Percentiles rank a stretch among this genome's conserved stretches.
Conservation (phyloP, 139 green algal genomes). For the Volvox africanus region DNA sequence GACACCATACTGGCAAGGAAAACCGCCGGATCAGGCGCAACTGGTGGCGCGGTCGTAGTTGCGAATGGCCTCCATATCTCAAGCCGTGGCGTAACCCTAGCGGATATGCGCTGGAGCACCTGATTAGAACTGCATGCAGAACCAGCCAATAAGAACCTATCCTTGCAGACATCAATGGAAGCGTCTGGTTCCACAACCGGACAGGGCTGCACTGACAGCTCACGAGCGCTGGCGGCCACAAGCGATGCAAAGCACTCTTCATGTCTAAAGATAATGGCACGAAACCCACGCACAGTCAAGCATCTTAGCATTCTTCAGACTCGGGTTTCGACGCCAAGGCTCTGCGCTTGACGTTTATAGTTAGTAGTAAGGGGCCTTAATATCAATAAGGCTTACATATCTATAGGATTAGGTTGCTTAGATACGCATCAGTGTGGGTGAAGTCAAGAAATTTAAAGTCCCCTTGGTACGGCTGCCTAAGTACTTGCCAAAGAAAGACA, state of each 20-base stretch:
- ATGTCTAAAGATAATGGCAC: background rate
- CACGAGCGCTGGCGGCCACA: background rate
- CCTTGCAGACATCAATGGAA: background rate
- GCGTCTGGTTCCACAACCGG: background rate
- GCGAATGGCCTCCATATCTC: background rate
- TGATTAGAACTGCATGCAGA: background rate
- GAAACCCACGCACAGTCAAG: background rate
- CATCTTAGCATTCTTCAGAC: constrained; percentile 2
- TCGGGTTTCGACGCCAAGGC: too few relatives aligned
- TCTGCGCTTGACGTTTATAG: too few relatives aligned
- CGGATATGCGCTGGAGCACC: background rate
- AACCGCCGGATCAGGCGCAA: background rate
- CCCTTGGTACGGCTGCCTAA: too few relatives aligned
- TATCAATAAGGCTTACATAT: too few relatives aligned
- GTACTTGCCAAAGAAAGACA: too few relatives aligned
- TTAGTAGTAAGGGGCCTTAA: too few relatives aligned
- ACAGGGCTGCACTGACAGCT: constrained; percentile 10
- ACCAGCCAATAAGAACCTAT: background rate
- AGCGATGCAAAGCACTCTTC: background rate
- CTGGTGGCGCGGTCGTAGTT: background rate
- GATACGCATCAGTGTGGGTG: too few relatives aligned
- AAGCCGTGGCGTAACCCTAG: background rate
- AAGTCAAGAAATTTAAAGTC: too few relatives aligned
- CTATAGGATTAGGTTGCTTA: too few relatives aligned
- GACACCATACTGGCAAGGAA: background rate